phyloP scores from a whole-genome alignment of 1,139 yeast genomes.

The Pneumocystis sp. region DNA sequence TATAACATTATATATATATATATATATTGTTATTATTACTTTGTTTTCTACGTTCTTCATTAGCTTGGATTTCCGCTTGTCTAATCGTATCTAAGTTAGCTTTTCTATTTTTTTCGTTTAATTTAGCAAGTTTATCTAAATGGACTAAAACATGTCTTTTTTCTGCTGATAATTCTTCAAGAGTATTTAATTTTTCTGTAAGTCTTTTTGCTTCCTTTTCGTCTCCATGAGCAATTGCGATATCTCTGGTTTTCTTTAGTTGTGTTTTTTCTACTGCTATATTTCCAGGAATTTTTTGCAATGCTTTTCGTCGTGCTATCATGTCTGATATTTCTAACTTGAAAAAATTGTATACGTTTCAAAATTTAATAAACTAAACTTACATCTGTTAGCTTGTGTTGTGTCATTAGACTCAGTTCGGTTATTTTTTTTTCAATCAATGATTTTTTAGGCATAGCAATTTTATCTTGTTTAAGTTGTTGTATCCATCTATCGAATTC shows the following conservation, averaged over 20 bases:
- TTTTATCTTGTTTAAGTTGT: slow-evolving; percentile 45
- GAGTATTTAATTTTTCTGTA: slow-evolving; percentile 35
- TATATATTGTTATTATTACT: slow-evolving; percentile 26
- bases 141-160: slow-evolving; percentile 4
- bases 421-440: slow-evolving; percentile 51
- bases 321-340: slow-evolving; percentile 52
- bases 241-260: slow-evolving; percentile 57
- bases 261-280: slow-evolving; percentile 65
- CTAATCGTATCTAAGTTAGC: slow-evolving; percentile 64
- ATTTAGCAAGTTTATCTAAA: slow-evolving; percentile 38
- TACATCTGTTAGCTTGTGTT: slow-evolving; percentile 52
- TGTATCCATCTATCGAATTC: slow-evolving; percentile 60
- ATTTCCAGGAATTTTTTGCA: slow-evolving; percentile 48
- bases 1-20: slow-evolving; percentile 26
- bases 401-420: slow-evolving; percentile 46
- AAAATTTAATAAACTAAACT: neutral
- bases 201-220: slow-evolving; percentile 37
- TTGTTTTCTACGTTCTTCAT: slow-evolving; percentile 36
- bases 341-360: neutral
- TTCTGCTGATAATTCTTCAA: slow-evolving; percentile 14
- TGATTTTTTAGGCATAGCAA: slow-evolving; percentile 47
- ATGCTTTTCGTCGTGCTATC: slow-evolving; percentile 55
- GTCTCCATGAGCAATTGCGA: slow-evolving; percentile 57
- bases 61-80: slow-evolving; percentile 57
- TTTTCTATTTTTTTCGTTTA: slow-evolving; percentile 69